Conservation (phyloP, 2,329 filamentous ascomycete genomes). For the Thelonectria discophora region DNA sequence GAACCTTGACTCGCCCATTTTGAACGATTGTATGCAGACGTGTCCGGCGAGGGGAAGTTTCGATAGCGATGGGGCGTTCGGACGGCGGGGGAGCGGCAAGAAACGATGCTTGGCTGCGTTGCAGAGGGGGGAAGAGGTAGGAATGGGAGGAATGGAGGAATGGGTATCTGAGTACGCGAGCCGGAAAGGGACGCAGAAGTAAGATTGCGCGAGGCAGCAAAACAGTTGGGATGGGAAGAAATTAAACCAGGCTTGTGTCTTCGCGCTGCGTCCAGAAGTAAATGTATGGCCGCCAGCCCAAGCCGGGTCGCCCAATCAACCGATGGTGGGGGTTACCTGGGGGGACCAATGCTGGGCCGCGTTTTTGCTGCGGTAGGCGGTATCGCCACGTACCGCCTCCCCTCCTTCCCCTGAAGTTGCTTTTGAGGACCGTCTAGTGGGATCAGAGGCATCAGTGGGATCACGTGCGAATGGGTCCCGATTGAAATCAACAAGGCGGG, state of each 20-base stretch:
- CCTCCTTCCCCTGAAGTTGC: constrained; percentile 28
- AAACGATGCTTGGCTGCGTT: constrained; percentile 20
- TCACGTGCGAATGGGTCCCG: constrained; percentile 30
- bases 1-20: constrained; percentile 60
- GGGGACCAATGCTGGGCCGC: constrained; percentile 27
- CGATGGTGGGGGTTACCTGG: constrained; percentile 41
- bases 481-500: too few relatives aligned
- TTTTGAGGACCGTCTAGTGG: constrained; percentile 9
- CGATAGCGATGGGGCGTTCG: constrained; percentile 9
- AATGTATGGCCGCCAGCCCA: constrained; percentile 28
- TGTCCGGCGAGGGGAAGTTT: constrained; percentile 20
- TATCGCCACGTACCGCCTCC: constrained; percentile 31
- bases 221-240: constrained; percentile 40
- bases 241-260: constrained; percentile 38
- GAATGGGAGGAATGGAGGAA: constrained; percentile 2
- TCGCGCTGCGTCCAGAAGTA: constrained; percentile 41
- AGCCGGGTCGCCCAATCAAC: constrained; percentile 45
- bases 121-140: constrained; percentile 16
- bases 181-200: constrained; percentile 7
- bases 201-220: constrained; percentile 36
- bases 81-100: constrained; percentile 12
- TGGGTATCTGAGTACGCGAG: constrained; percentile 19
- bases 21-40: constrained; percentile 42
- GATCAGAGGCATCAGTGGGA: constrained; percentile 31
- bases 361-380: constrained; percentile 24